Conservation (phyloP, 2,329 filamentous ascomycete species). For the Geoglossum cookeanum region DNA sequence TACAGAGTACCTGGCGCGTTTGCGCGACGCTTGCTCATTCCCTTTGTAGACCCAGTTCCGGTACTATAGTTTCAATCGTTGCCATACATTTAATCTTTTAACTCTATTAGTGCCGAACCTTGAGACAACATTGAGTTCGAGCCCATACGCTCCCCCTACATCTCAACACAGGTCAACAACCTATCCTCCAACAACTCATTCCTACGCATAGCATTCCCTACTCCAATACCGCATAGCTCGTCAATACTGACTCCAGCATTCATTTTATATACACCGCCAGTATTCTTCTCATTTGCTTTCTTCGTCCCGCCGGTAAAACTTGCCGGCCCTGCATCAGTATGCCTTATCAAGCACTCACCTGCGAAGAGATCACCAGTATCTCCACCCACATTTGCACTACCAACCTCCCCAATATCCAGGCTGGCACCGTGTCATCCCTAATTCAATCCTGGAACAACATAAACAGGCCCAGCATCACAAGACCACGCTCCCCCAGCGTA, state of each 20-base stretch:
- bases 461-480: background rate
- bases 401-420: background rate
- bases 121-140: background rate
- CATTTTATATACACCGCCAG: background rate
- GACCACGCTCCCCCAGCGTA: background rate
- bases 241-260: background rate
- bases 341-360: background rate
- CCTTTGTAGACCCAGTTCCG: background rate
- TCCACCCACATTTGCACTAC: background rate
- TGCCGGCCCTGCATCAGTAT: background rate
- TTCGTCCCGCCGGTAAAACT: background rate
- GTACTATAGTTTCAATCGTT: slow-evolving; percentile 1
- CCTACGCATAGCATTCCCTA: background rate
- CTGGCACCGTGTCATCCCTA: background rate
- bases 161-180: background rate
- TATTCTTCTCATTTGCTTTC: background rate
- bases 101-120: background rate
- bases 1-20: background rate
- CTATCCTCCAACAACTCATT: background rate
- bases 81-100: background rate
- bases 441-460: background rate
- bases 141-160: background rate
- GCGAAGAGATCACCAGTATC: background rate
- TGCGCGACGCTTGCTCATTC: background rate
- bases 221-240: background rate